Evolutionary conservation across 1,139 yeast genomes (phyloP).

Genomic region (Geotrichum macrosporum): DNA sequence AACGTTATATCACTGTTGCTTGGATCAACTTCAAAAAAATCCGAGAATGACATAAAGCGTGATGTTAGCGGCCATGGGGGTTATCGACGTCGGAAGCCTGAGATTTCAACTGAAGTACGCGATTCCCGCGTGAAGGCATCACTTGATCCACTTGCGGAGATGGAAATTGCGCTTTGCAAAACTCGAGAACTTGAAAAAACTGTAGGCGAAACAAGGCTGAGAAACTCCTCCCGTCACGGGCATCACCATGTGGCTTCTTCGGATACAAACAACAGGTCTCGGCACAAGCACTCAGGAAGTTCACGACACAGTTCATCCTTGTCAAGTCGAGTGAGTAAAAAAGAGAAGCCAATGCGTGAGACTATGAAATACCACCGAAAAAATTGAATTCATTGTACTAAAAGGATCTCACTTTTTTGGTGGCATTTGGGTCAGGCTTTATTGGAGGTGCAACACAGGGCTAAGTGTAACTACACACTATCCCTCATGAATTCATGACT

Average conservation of each 20-base stretch:
- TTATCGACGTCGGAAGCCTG: background rate
- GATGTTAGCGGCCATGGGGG: too few relatives aligned
- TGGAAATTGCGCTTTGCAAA: background rate
- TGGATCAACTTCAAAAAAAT: background rate
- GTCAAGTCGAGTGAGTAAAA: background rate
- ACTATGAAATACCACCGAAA: too few relatives aligned
- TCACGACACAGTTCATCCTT: background rate
- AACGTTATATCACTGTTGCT: background rate
- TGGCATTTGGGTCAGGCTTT: too few relatives aligned
- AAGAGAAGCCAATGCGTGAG: too few relatives aligned
- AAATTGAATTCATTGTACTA: too few relatives aligned
- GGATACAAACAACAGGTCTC: background rate
- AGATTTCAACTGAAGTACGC: background rate
- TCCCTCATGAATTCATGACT: too few relatives aligned
- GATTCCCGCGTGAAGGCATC: background rate
- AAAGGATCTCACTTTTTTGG: too few relatives aligned
- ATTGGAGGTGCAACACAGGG: too few relatives aligned
- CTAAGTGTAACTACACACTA: too few relatives aligned
- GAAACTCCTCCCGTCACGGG: too few relatives aligned
- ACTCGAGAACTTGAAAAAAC: background rate
- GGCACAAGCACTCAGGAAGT: too few relatives aligned
- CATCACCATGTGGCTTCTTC: background rate
- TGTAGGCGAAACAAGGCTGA: too few relatives aligned
- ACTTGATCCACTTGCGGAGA: conserved; percentile 8
- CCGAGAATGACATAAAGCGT: background rate